These are phyloP conservation scores for Melastoma candidum DNA, from an alignment of 441 rosid species.

Conservation along the genomic window DNA sequence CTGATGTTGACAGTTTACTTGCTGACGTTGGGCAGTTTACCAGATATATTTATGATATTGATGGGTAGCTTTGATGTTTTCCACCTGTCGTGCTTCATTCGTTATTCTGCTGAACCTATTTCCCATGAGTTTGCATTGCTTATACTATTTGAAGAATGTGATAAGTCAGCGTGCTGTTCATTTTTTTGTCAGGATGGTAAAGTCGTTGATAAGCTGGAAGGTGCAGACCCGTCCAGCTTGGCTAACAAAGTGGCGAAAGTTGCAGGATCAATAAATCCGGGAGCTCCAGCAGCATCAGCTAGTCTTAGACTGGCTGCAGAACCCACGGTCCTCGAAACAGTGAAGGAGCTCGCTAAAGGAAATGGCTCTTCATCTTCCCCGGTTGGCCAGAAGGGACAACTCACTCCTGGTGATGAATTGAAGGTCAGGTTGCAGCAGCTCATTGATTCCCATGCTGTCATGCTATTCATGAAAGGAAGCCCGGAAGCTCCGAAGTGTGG, in stretches of 20 bases:
- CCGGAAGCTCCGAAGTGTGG: slow-evolving; percentile 87
- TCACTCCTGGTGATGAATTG: slow-evolving; percentile 29
- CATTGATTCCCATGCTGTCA: slow-evolving; percentile 55
- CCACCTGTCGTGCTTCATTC: no score
- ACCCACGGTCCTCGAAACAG: slow-evolving; percentile 56
- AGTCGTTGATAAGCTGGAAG: slow-evolving; percentile 68
- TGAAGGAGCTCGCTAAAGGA: slow-evolving; percentile 57
- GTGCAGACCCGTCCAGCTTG: slow-evolving; percentile 89
- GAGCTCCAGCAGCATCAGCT: slow-evolving; percentile 92
- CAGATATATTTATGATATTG: no score
- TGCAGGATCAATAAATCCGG: slow-evolving; percentile 48
- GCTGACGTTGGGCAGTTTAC: no score
- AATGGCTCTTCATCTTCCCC: slow-evolving; percentile 25
- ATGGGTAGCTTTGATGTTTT: no score
- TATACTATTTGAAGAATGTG: no score
- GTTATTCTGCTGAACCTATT: no score
- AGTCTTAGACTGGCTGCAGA: slow-evolving; percentile 96
- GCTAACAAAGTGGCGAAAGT: slow-evolving; percentile 83
- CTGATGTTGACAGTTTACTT: no score
- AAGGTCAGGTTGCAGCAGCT: slow-evolving; percentile 47
- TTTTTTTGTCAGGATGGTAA: slow-evolving; percentile 55
- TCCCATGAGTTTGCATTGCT: no score
- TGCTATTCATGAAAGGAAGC: slow-evolving; percentile 92
- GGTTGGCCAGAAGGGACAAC: slow-evolving; percentile 25
- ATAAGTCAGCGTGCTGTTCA: slow-evolving; percentile 1